Conservation (phyloP, 75 land plant genomes). For the Adiantum capillusveneris region DNA sequence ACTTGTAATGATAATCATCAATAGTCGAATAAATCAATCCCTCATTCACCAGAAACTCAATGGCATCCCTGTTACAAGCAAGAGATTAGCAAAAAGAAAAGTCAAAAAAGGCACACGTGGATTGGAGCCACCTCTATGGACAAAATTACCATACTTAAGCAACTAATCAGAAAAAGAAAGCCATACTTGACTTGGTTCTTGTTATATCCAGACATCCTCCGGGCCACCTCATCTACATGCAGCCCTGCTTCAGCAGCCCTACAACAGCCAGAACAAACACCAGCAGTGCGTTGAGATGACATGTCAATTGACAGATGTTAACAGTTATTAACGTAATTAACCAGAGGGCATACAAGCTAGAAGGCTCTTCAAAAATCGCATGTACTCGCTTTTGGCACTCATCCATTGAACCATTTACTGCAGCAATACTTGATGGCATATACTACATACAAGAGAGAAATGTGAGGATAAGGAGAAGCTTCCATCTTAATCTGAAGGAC, state of each 20-base stretch:
- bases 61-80: slow-evolving; percentile 41
- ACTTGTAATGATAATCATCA: slow-evolving; percentile 67
- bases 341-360: slow-evolving; percentile 33
- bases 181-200: slow-evolving; percentile 46
- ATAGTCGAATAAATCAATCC: slow-evolving; percentile 62
- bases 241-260: slow-evolving; percentile 50
- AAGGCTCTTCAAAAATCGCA: slow-evolving; percentile 42
- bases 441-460: slow-evolving; percentile 16
- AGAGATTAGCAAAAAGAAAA: not conserved
- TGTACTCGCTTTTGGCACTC: slow-evolving; percentile 40
- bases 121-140: too few species aligned
- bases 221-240: slow-evolving; percentile 44
- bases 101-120: not conserved
- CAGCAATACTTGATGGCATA: slow-evolving; percentile 14
- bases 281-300: too few species aligned
- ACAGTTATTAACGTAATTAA: too few species aligned
- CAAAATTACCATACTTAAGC: not conserved
- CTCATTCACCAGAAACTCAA: slow-evolving; percentile 38
- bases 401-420: slow-evolving; percentile 19
- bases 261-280: too few species aligned
- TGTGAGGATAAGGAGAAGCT: too few species aligned
- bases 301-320: too few species aligned
- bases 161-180: slow-evolving; percentile 1
- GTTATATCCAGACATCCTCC: slow-evolving; percentile 32
- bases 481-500: not conserved